phyloP scores from a whole-genome alignment of 2,329 filamentous ascomycete species.

The Ascochyta fabae region DNA sequence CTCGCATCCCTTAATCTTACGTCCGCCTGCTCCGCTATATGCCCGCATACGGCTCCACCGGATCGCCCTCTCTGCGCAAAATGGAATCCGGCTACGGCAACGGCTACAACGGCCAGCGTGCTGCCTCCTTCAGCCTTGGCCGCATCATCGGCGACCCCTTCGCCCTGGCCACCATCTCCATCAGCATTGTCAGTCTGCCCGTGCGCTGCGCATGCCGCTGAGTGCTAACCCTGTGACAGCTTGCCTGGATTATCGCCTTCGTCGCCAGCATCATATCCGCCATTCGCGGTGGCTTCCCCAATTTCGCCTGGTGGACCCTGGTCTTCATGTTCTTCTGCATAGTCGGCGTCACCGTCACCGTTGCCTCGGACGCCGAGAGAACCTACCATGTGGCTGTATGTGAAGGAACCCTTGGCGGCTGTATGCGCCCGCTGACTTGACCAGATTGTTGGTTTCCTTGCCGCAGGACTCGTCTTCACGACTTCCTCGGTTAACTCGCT shows the following conservation, averaged over 20 bases:
- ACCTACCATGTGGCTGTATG: conserved; percentile 87
- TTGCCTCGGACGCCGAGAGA: conserved; percentile 82
- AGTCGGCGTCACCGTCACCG: conserved; percentile 77
- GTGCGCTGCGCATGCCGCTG: conserved; percentile 18
- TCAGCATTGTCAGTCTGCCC: conserved; percentile 74
- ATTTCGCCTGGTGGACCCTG: conserved; percentile 91
- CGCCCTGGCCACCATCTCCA: conserved; percentile 91
- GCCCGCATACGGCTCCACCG: conserved; percentile 75
- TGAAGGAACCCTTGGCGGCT: neutral
- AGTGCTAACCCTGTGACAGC: conserved; percentile 59
- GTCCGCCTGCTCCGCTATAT: conserved; percentile 65
- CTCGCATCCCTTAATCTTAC: conserved; percentile 7
- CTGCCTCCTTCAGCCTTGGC: conserved; percentile 70
- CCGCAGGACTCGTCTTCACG: conserved; percentile 81
- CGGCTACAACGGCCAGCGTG: conserved; percentile 43
- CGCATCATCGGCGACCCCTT: conserved; percentile 97
- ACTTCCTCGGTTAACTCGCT: conserved; percentile 86
- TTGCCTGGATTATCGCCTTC: conserved; percentile 94
- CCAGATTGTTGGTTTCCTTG: conserved; percentile 84
- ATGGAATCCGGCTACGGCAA: conserved; percentile 71
- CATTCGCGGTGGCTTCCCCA: conserved; percentile 68
- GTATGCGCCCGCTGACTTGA: conserved; percentile 22
- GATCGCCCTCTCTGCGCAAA: conserved; percentile 78
- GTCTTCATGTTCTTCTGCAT: conserved; percentile 87
- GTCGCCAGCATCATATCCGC: conserved; percentile 80